Evolutionary conservation across 169 alveolate genomes (phyloP).

Genomic region (Babesia sp.): DNA sequence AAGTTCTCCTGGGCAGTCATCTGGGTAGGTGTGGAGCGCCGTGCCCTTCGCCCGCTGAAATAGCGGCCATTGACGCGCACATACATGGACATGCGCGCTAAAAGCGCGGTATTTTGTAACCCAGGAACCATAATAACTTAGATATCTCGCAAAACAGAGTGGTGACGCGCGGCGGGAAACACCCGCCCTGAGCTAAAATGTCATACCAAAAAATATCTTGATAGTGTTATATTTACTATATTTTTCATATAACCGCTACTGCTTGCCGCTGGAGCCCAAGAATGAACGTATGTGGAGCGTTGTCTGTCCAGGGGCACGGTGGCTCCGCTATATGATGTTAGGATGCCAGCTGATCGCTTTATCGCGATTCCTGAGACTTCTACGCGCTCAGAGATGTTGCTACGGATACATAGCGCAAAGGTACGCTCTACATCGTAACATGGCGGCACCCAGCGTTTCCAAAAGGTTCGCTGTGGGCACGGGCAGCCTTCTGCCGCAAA

Average conservation of each 20-base stretch:
- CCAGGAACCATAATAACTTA: background rate
- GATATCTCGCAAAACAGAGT: background rate
- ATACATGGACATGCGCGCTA: background rate
- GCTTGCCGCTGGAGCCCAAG: background rate
- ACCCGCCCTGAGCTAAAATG: background rate
- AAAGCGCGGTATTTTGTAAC: background rate
- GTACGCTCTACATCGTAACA: background rate
- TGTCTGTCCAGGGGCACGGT: background rate
- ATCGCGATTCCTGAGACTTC: slow-evolving; percentile 5
- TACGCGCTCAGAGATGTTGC: background rate
- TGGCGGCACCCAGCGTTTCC: background rate
- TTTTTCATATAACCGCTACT: background rate
- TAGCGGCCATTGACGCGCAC: background rate
- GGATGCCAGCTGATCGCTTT: slow-evolving; percentile 1
- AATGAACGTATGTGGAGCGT: slow-evolving; percentile 9
- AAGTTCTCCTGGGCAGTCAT: slow-evolving; percentile 30
- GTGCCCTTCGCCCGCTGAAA: slow-evolving; percentile 26
- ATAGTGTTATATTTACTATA: background rate
- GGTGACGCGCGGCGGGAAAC: background rate
- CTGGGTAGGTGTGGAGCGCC: background rate
- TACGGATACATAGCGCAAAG: background rate
- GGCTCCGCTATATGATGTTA: slow-evolving; percentile 25
- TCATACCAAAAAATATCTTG: background rate
- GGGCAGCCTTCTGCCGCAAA: slow-evolving; percentile 9
- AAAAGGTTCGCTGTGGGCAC: background rate